These are phyloP conservation scores for Capsicum rhomboideum DNA, from an alignment of 257 asterid species.

Conservation along the genomic window DNA sequence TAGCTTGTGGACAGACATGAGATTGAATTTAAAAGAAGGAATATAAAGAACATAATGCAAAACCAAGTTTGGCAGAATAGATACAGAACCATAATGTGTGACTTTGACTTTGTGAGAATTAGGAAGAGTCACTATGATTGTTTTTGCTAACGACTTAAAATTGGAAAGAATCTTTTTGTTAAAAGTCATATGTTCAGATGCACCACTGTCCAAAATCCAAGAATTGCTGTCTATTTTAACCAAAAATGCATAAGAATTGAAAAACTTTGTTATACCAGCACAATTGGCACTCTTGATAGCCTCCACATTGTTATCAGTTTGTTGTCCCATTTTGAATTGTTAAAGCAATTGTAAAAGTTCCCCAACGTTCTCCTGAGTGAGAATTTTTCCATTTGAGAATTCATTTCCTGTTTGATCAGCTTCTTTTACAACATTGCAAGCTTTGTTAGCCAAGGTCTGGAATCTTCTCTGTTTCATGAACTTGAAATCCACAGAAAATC, in stretches of 20 bases:
- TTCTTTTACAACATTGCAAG: rapidly evolving
- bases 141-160: neutral
- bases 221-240: too few relatives aligned
- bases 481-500: neutral
- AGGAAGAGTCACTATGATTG: neutral
- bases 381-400: neutral
- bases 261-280: too few relatives aligned
- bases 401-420: neutral
- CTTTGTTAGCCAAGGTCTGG: neutral
- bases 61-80: neutral
- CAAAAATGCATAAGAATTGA: too few relatives aligned
- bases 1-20: neutral
- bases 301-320: neutral
- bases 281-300: too few relatives aligned
- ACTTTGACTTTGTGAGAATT: neutral
- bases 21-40: neutral
- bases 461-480: neutral
- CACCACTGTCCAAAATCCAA: too few relatives aligned
- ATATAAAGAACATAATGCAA: neutral
- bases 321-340: neutral
- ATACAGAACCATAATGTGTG: neutral
- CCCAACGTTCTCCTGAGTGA: neutral
- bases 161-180: neutral
- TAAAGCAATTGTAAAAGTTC: neutral
- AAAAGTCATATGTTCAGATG: too few relatives aligned